Percentiles rank a stretch among this genome's conserved stretches.
These are phyloP conservation scores for Prunus kanzakura DNA, from an alignment of 306 rosid species.

Conservation along the genomic window DNA sequence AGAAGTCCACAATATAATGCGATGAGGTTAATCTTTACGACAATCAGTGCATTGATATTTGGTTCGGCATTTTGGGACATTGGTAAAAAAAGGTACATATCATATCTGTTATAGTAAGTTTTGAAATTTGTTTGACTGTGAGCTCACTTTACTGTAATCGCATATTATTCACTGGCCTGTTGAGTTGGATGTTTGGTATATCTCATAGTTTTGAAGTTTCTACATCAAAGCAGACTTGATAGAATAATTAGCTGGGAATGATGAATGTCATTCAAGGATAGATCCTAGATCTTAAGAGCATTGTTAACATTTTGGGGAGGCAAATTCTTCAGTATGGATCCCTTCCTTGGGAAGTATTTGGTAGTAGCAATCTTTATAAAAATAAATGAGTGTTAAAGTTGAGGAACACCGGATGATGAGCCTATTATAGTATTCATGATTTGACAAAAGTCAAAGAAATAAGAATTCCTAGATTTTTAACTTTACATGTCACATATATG, in stretches of 20 bases:
- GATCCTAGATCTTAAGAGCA: neutral
- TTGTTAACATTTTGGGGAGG: neutral
- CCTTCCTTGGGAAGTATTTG: neutral
- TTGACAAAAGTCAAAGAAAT: neutral
- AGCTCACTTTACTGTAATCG: neutral
- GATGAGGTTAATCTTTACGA: constrained; percentile 69
- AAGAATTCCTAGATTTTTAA: too few relatives aligned
- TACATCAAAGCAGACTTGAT: neutral
- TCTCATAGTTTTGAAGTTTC: neutral
- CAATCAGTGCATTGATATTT: constrained; percentile 63
- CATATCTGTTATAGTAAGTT: constrained; percentile 8
- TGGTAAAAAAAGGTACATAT: constrained; percentile 65
- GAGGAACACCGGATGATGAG: neutral
- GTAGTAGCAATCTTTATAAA: neutral
- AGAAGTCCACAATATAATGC: constrained; percentile 81
- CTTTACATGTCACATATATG: neutral
- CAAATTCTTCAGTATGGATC: neutral
- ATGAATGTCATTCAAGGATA: neutral
- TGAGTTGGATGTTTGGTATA: neutral
- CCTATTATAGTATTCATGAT: neutral
- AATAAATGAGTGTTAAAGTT: neutral
- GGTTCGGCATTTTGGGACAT: constrained; percentile 68
- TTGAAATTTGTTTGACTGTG: neutral
- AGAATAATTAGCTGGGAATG: neutral
- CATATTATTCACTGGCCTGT: neutral